Percentiles rank a stretch among this genome's conserved stretches.
Conservation (phyloP, 2,329 filamentous ascomycete genomes). For the Myriosclerotinia duriaeana region DNA sequence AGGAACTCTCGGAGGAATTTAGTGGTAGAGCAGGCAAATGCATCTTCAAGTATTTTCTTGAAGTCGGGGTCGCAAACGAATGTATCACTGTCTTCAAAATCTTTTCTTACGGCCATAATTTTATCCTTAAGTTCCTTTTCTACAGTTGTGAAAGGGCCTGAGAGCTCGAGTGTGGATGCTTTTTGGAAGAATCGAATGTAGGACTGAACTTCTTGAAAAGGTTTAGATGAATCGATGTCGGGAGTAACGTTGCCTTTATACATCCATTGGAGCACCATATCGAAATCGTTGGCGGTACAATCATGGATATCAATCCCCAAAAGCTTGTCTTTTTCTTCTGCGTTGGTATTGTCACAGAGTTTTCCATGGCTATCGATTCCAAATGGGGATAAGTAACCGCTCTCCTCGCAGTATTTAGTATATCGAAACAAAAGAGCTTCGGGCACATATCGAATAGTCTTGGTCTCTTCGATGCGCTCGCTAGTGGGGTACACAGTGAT, state of each 20-base stretch:
- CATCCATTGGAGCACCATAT: constrained; percentile 21
- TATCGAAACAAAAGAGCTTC: neutral
- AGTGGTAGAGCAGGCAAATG: neutral
- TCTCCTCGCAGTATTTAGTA: neutral
- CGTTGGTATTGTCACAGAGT: neutral
- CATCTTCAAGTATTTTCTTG: neutral
- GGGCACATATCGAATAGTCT: neutral
- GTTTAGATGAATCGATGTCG: neutral
- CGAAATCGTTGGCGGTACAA: neutral
- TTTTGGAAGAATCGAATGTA: constrained; percentile 1
- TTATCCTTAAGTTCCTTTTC: neutral
- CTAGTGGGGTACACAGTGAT: neutral
- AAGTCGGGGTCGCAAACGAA: neutral
- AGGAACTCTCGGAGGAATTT: neutral
- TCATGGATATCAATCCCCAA: neutral
- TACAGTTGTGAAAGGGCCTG: neutral
- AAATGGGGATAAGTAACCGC: neutral
- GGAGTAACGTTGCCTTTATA: constrained; percentile 10
- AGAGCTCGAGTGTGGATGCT: neutral
- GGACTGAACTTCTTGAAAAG: neutral
- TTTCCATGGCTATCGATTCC: no score
- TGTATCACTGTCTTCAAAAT: neutral
- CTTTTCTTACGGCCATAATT: neutral
- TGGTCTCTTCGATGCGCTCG: no score
- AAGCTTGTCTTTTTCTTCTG: neutral